Evolutionary conservation across 139 green algal genomes (phyloP).

Genomic region (Haematococcus sp.): DNA sequence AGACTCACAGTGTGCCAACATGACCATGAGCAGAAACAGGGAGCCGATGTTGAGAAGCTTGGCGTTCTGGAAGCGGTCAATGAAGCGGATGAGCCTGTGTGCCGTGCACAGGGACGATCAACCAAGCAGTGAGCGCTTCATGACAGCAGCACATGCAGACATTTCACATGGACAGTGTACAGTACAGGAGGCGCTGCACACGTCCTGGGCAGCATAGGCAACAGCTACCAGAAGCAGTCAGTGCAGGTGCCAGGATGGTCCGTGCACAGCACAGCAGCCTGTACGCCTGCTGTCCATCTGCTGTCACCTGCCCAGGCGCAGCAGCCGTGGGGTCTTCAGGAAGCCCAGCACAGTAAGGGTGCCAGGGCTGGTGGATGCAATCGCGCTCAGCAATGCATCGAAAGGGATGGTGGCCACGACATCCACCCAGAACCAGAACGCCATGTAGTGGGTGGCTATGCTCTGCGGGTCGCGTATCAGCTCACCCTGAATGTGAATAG

Average conservation of each 20-base stretch:
- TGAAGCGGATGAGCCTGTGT: slow-evolving; percentile 18
- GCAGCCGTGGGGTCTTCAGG: slow-evolving; percentile 26
- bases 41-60: slow-evolving; percentile 24
- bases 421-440: slow-evolving; percentile 31
- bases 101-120: not conserved
- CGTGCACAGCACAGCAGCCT: too few relatives aligned
- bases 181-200: too few relatives aligned
- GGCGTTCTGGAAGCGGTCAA: slow-evolving; percentile 24
- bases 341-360: slow-evolving; percentile 31
- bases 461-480: not conserved
- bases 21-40: slow-evolving; percentile 23
- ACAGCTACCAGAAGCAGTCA: too few relatives aligned
- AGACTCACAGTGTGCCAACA: slow-evolving; percentile 20
- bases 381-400: slow-evolving; percentile 10
- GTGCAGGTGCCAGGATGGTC: too few relatives aligned
- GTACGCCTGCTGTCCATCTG: too few relatives aligned
- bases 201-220: too few relatives aligned
- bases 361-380: not conserved
- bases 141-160: too few relatives aligned
- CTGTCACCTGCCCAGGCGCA: slow-evolving; percentile 5
- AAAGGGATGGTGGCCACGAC: slow-evolving; percentile 28
- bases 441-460: slow-evolving; percentile 21
- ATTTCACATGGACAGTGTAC: too few relatives aligned
- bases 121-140: too few relatives aligned
- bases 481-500: too few relatives aligned